Base-by-base conservation (phyloP, 768 basidiomycete genomes). In the Daedaleopsis sinensis region DNA sequence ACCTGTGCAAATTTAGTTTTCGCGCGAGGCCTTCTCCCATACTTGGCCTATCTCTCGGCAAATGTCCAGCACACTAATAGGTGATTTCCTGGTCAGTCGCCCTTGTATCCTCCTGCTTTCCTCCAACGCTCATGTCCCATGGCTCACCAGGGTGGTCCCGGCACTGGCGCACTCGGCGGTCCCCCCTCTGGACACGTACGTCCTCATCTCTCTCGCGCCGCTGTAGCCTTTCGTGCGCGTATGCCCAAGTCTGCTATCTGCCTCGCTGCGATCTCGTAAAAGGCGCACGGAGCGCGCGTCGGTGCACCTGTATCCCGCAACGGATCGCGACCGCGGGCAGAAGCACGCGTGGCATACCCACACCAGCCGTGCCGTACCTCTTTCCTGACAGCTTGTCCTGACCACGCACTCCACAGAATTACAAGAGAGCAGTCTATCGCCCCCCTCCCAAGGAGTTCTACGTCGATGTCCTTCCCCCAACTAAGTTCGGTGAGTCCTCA, bases 371-470 rank as follows among this genome's bases (percentile, higher is more conserved):
- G 47, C 19, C 23, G 19, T 27, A 5, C 13, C 23, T 49, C 12
- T 7, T 21, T 0, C 27, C 19, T 18, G 32, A n/a, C 15, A 16
- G 18, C 21, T 8, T 21, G 9, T 11, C 4, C 51, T 52, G 19
- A 57, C 13, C 12, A 16, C 1, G 7, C 1, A 15, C 60, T 35
- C 50, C 13, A 5, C 55, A 91, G 89, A 70, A 77, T 49, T 88
- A 80, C 72, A 87, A 86, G 67, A 73, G 86, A 63, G 87, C 87
- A 9, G 80, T 91, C 8, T 77, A 84, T 65, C 84, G 79, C 36
- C 72, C 80, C 35, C 77, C 90, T 5, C 91, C 91, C 8, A 76
- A 73, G 18, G 73, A 77, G 53, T 93, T 93, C 63, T 73, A 76
- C 0, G 82, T 90, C 6, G 82, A 85, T 51, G 77, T 87, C 61